Evolutionary conservation across 2,329 filamentous ascomycete species (phyloP).

Genomic region (Laburnicola sp.): DNA sequence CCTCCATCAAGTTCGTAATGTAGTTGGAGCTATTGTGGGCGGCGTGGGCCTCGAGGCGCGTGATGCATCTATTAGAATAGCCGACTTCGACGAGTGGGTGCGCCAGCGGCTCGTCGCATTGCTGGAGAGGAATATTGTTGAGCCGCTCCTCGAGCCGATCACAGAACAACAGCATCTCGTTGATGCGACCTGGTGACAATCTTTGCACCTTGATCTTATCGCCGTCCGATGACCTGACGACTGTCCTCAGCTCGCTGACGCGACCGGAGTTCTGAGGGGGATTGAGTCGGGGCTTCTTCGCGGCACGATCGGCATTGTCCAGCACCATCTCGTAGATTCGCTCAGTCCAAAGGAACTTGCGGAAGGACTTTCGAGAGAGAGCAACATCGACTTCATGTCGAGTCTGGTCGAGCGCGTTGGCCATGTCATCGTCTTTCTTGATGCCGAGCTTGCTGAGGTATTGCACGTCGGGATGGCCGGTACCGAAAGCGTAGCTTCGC

Average conservation of each 20-base stretch:
- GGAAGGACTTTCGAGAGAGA: background rate
- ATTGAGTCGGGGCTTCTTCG: background rate
- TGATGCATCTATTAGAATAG: background rate
- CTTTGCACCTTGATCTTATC: background rate
- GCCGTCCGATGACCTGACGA: too few relatives aligned
- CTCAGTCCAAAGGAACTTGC: background rate
- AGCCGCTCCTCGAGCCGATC: background rate
- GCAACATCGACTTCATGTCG: background rate
- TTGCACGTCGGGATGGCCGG: background rate
- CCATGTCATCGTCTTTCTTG: background rate
- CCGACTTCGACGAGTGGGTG: background rate
- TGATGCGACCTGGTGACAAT: background rate
- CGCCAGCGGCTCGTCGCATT: background rate
- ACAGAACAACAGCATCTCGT: background rate
- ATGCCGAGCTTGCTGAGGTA: background rate
- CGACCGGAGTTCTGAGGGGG: too few relatives aligned
- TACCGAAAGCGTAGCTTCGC: background rate
- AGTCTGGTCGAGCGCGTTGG: background rate
- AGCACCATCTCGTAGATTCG: background rate
- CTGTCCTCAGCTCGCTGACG: too few relatives aligned
- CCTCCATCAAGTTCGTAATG: background rate
- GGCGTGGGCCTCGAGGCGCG: background rate
- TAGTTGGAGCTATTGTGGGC: background rate
- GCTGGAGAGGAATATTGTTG: background rate
- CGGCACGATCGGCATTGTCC: background rate